Conservation (phyloP, 441 rosid genomes). For the Erodium chrysanthum region DNA sequence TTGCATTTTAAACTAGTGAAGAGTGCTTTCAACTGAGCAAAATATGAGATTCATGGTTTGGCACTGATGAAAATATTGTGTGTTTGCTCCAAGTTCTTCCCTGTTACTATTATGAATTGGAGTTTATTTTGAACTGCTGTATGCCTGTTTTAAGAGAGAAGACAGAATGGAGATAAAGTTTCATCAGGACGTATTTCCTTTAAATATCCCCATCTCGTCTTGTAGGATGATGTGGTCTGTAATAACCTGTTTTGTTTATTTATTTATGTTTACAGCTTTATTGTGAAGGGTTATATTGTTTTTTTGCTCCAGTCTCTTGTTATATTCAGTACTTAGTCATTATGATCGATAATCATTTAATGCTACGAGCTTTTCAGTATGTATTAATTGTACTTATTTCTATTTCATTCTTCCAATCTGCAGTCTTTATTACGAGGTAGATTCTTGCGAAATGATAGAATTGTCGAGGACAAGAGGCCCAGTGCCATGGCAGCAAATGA, state of each 20-base stretch:
- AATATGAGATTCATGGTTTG: background rate
- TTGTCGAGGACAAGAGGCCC: slow-evolving; percentile 41
- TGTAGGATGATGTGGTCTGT: background rate
- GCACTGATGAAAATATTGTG: background rate
- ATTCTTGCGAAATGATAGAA: slow-evolving; percentile 70
- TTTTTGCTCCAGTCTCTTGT: no score
- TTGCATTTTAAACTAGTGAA: background rate
- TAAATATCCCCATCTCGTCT: background rate
- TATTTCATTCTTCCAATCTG: slow-evolving; percentile 9
- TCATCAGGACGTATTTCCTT: background rate
- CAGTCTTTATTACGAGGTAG: slow-evolving; percentile 87
- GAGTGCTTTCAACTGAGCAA: background rate
- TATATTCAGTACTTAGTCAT: background rate
- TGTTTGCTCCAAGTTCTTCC: background rate
- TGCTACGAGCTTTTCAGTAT: background rate
- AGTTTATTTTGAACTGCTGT: background rate
- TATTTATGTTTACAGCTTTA: no score
- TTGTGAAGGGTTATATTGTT: no score
- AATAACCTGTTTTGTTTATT: background rate
- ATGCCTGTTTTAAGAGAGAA: background rate
- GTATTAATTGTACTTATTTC: background rate
- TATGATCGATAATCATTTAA: background rate
- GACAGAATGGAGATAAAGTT: background rate
- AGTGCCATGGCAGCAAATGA: slow-evolving; percentile 67
- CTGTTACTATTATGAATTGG: background rate